Base-by-base conservation (phyloP, 2,329 filamentous ascomycete species). In the Colletotrichum orbiculare region DNA sequence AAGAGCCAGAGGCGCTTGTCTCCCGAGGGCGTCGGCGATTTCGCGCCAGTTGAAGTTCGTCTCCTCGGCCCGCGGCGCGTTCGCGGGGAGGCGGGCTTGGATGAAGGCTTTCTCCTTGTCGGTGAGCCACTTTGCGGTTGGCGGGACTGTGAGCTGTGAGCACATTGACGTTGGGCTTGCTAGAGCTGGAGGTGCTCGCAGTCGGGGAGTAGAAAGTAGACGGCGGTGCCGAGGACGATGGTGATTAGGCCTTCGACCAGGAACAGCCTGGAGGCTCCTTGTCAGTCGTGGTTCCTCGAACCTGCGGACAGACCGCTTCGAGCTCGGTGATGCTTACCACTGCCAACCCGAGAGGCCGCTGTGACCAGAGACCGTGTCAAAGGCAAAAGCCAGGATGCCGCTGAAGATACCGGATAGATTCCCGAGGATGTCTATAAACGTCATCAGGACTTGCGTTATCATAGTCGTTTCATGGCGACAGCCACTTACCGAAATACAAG, bases 121-220 rank as follows among this genome's bases (percentile, higher is more conserved):
- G 0, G 75, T 79, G 39, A 84, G 72, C 81, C 81, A 84, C 49
- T 73, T 75, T 8, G 82, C 82, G 43, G 73, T 77, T 4, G 74
- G 70, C 0, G 81, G 80, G 56, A 82, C 79, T 81, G 42, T 39
- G 75, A 76, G 0, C 78, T 72, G 55, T 79, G 73, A 39, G 78
- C 25, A 73, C 52, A 80, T 80, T 17, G 17, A 79, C 74, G 1
- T 77, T 82, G 0, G 75, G 61, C 79, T 77, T 79, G 80, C 64
- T 8, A 8, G 0, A 6, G 13, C 25, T 15, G 12, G 6, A 1
- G 15, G 48, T 10, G 39, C 77, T 68, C 71, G 83, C 81, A 86
- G 67, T 87, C 83, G 0, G 85, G 85, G 0, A 88, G 75, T 0
- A 83, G 58, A 55, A 87, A 85, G 74, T 82, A 86, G 11, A 86